Evolutionary conservation across 169 alveolate species (phyloP).

Genomic region (Eimeria falciformis): DNA sequence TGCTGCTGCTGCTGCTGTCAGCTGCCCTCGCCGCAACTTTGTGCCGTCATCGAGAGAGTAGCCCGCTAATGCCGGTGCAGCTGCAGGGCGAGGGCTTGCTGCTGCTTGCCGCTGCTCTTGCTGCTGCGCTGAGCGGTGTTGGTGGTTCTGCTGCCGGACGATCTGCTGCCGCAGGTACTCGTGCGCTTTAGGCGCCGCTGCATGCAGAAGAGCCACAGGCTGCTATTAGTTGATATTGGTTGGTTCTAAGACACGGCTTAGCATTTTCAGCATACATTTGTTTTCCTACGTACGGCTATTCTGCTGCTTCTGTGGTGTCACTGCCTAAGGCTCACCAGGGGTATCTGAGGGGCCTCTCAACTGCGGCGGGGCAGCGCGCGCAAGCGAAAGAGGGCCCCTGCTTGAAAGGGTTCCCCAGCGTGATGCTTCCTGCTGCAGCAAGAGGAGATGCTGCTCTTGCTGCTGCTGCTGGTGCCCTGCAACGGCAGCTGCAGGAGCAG

Average conservation of each 20-base stretch:
- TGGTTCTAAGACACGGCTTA: too few species aligned
- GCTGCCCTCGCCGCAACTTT: background rate
- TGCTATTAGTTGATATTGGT: too few species aligned
- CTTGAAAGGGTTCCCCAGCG: too few species aligned
- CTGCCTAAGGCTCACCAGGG: too few species aligned
- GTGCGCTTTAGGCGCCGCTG: background rate
- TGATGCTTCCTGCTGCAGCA: background rate
- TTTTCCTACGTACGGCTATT: too few species aligned
- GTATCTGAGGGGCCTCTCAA: too few species aligned
- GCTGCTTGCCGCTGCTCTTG: background rate
- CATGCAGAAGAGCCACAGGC: too few species aligned
- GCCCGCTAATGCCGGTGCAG: background rate
- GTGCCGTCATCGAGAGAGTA: background rate
- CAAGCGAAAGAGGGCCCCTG: too few species aligned
- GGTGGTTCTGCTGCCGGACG: background rate
- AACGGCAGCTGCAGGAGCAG: background rate
- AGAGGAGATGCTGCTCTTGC: background rate
- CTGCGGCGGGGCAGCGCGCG: too few species aligned
- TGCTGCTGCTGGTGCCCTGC: conserved; percentile 26
- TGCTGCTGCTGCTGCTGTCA: background rate
- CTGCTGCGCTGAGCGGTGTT: background rate
- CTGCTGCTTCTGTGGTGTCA: too few species aligned
- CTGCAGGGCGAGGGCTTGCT: background rate
- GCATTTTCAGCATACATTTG: too few species aligned
- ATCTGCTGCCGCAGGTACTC: background rate